These are phyloP conservation scores for Turnera subulata DNA, from an alignment of 345 rosid species.

Conservation along the genomic window DNA sequence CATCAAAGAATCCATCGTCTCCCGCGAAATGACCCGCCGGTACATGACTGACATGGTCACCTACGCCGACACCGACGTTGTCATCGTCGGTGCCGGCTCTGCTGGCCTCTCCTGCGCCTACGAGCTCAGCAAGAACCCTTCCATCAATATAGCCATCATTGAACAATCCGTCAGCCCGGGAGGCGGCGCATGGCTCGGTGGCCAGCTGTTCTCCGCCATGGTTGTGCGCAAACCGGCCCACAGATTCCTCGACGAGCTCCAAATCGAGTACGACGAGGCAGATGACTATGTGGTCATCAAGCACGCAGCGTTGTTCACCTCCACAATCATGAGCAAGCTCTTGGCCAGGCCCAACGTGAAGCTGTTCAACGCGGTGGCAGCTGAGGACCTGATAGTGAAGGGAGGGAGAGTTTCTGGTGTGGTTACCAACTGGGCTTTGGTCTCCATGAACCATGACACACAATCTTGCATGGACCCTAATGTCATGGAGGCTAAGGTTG, in stretches of 20 bases:
- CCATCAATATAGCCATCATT: conserved; percentile 13
- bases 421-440: conserved; percentile 96
- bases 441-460: conserved; percentile 89
- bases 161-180: conserved; percentile 28
- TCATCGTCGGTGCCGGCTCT: conserved; percentile 26
- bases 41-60: conserved; percentile 28
- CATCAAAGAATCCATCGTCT: conserved; percentile 20
- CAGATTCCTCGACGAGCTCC: conserved; percentile 67
- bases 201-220: conserved; percentile 33
- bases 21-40: conserved; percentile 25
- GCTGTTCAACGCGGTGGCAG: conserved; percentile 93
- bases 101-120: conserved; percentile 24
- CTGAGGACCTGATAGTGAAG: conserved; percentile 85
- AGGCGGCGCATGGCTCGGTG: conserved; percentile 29
- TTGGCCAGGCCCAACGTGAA: conserved; percentile 86
- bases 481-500: conserved; percentile 91
- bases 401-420: conserved; percentile 73
- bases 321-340: conserved; percentile 95
- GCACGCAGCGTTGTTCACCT: conserved; percentile 86
- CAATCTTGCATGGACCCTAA: conserved; percentile 99
- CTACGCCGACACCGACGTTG: conserved; percentile 24
- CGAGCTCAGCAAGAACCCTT: conserved; percentile 25
- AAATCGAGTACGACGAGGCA: conserved; percentile 74
- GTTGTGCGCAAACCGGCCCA: conserved; percentile 92
- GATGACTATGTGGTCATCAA: conserved; percentile 72